Conservation (phyloP, 495 filamentous ascomycete species). For the Penicillium maclennaniae region DNA sequence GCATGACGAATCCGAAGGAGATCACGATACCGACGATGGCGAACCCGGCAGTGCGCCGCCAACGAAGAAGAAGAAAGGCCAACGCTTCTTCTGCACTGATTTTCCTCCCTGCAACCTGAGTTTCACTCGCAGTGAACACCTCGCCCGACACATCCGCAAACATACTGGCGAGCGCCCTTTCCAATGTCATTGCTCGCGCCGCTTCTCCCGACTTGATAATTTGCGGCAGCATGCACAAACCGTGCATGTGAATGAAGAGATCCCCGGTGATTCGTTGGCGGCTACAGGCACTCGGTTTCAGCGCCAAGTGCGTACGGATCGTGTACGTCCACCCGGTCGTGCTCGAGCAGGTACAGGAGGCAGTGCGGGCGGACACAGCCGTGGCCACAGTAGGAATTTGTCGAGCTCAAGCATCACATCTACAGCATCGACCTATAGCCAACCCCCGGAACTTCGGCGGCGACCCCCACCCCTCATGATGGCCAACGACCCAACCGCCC, state of each 20-base stretch:
- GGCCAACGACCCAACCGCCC: constrained; percentile 60
- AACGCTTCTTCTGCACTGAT: constrained; percentile 95
- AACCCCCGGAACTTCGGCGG: constrained; percentile 57
- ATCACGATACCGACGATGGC: constrained; percentile 71
- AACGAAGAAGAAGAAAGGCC: constrained; percentile 92
- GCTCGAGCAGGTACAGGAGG: constrained; percentile 71
- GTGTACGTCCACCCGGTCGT: constrained; percentile 69
- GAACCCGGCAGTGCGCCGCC: constrained; percentile 63
- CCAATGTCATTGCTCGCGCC: constrained; percentile 90
- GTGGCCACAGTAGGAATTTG: constrained; percentile 78
- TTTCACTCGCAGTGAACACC: constrained; percentile 94
- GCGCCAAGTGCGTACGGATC: constrained; percentile 82
- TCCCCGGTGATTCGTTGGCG: constrained; percentile 86
- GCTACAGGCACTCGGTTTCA: constrained; percentile 93
- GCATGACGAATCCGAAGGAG: constrained; percentile 68
- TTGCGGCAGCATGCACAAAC: constrained; percentile 96
- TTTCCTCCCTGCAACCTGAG: constrained; percentile 92
- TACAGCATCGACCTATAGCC: constrained; percentile 65
- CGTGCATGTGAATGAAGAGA: constrained; percentile 96
- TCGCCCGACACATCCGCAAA: constrained; percentile 94
- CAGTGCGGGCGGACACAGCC: constrained; percentile 60
- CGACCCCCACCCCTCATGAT: constrained; percentile 82
- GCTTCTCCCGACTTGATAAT: constrained; percentile 97
- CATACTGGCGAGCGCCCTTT: constrained; percentile 97
- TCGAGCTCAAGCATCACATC: constrained; percentile 84